These are phyloP conservation scores for Drechslera avenae DNA, from an alignment of 2,329 filamentous ascomycete genomes.

Conservation along the genomic window DNA sequence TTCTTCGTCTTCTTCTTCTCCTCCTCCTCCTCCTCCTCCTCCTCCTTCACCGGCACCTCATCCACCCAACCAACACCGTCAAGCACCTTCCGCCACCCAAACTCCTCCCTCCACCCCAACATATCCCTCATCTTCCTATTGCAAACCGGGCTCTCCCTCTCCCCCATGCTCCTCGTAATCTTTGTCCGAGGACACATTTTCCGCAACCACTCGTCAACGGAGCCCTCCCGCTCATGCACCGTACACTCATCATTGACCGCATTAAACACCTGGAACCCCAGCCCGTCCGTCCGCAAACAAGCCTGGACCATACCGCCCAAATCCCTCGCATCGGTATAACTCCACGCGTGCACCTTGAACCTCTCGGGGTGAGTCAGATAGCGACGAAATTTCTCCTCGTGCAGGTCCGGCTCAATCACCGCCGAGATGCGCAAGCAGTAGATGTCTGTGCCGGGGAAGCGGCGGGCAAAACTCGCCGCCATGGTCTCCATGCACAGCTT, in stretches of 20 bases:
- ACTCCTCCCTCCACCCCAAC: conserved; percentile 62
- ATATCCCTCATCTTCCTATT: conserved; percentile 64
- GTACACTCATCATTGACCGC: conserved; percentile 67
- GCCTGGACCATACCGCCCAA: conserved; percentile 64
- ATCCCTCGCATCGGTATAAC: conserved; percentile 65
- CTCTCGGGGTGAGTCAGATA: conserved; percentile 56
- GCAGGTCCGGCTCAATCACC: conserved; percentile 64
- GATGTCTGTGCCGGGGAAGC: conserved; percentile 60
- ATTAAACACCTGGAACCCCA: conserved; percentile 68
- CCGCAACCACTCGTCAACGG: conserved; percentile 56
- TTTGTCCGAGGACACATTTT: conserved; percentile 54
- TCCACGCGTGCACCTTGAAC: conserved; percentile 63
- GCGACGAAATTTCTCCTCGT: conserved; percentile 55
- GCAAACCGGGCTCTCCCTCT: conserved; percentile 62
- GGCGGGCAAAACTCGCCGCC: conserved; percentile 59
- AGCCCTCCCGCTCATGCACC: conserved; percentile 35
- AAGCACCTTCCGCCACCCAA: conserved; percentile 53
- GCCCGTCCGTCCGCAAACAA: conserved; percentile 57
- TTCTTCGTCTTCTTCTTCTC: no score
- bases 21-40: no score
- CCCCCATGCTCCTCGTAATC: conserved; percentile 59
- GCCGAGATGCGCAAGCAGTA: conserved; percentile 65
- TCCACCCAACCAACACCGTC: no score
- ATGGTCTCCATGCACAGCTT: conserved; percentile 64
- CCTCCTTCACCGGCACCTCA: no score